Evolutionary conservation across 1,284 basidiomycete genomes (phyloP).

Genomic region (Meripilus lineatus): DNA sequence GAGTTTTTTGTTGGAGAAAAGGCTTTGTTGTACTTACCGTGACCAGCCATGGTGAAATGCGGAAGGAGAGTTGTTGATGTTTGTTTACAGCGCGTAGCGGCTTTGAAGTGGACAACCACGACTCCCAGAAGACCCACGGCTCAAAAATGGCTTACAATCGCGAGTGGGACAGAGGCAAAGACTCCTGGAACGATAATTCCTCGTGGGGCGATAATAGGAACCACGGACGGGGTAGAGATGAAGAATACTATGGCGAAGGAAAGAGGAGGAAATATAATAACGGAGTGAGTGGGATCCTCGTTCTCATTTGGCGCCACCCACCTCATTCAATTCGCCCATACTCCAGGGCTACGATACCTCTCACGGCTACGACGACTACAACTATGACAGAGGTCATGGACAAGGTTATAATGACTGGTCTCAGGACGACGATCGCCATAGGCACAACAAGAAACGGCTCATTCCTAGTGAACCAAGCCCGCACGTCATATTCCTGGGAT

Average conservation of each 20-base stretch:
- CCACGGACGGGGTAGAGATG: constrained; percentile 52
- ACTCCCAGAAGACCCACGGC: constrained; percentile 8
- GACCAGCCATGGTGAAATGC: constrained; percentile 36
- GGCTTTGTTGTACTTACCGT: not conserved
- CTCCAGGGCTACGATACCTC: constrained; percentile 46
- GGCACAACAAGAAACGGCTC: constrained; percentile 63
- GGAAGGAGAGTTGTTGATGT: constrained; percentile 20
- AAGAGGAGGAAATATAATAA: constrained; percentile 76
- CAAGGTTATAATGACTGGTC: constrained; percentile 40
- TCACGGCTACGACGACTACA: constrained; percentile 39
- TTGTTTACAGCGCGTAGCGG: constrained; percentile 26
- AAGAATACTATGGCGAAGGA: constrained; percentile 62
- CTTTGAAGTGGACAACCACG: constrained; percentile 25
- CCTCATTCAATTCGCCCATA: constrained; percentile 1
- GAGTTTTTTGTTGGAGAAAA: not conserved
- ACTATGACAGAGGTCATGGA: constrained; percentile 32
- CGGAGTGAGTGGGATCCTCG: constrained; percentile 55
- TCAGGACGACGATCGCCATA: constrained; percentile 37
- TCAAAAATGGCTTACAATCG: constrained; percentile 65
- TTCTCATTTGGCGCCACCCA: not conserved
- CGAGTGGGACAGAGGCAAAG: constrained; percentile 78
- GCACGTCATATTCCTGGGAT: constrained; percentile 88
- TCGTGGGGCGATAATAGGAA: constrained; percentile 38
- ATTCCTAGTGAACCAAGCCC: constrained; percentile 77
- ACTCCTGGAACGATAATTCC: constrained; percentile 37